Base-by-base conservation (phyloP, 2,329 filamentous ascomycete genomes). In the Sclerotinia minor region DNA sequence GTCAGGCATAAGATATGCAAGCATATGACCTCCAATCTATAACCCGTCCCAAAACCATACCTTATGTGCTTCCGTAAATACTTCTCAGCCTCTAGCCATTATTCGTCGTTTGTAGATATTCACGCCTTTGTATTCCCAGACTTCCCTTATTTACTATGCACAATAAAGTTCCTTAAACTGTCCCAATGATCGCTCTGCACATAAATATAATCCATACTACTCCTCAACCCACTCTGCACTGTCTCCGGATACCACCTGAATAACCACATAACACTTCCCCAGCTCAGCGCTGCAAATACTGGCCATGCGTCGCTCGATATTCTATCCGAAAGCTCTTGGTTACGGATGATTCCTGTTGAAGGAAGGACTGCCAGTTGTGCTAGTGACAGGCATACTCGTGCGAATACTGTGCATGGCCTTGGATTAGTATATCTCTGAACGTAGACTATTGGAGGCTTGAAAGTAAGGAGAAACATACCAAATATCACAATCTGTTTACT, bases 401-500 rank as follows among this genome's bases (percentile, higher is more conserved):
- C 95, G 77, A 97, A 97, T 71, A 99, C 91, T 77, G 45, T 13
- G 24, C 2, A 2, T 6, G 2, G 47, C 32, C 21, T 24, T 21
- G 21, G 0, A n/a, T 68, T 61, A 67, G 50, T 63, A 57, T 64
- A 17, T 32, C 5, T 5, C 41, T 44, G 6, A 52, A 26, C 2
- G 54, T 32, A 41, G 2, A 19, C 35, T 17, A 8, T 7, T 45
- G 21, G 8, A 49, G 49, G 26, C 13, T 50, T 15, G 15, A 58
- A 13, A 32, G 53, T 29, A 54, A 57, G 2, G 49, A 26, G 1
- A 41, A 58, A 50, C 71, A 60, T 72, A 77, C 76, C 73, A 82
- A 99, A 99, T 75, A 98, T 92, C 79, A 97, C 93, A 78, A 99
- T 99, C 83, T 99, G 94, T 83, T 97, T 92, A 80, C 89, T 96